Evolutionary conservation across 257 asterid species (phyloP), one percentile per base, ranked within the genome.

Genomic region (Rehmannia glutinosa): DNA sequence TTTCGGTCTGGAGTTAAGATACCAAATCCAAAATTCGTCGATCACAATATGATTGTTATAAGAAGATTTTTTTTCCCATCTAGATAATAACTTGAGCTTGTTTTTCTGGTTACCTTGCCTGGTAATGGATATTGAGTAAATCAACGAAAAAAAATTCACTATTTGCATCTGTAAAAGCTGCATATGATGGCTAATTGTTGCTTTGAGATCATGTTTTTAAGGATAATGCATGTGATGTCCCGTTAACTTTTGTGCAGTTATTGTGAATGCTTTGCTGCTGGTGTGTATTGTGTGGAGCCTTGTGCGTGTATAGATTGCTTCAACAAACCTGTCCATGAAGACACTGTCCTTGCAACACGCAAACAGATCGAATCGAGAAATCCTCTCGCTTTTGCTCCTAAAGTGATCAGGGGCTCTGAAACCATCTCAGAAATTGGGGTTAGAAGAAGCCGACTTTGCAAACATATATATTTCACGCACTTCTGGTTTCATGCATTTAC

Each of bases 191-290:
- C n/a, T n/a, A n/a, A n/a, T n/a, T n/a, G 8, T 17, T 20, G 39
- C 33, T 32, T 49, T 25, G n/a, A n/a, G n/a, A n/a, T 1, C n/a
- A 20, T 64, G 20, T 49, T 30, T 45, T 20, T n/a, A 32, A 38
- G 6, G 50, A 17, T 24, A 25, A 52, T 13, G 32, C 30, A 3
- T 33, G 1, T 46, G 32, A 56, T 38, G 9, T 42, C 19, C 11
- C 8, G 47, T 57, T 49, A 52, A 71, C 61, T 42, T 75, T 16
- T 38, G 12, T 80, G 80, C 90, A 93, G 99, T 73, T 93, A 93
- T 71, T 93, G 99, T 73, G 99, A 93, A 73, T 93, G 99, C 79
- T 93, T 93, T 77, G 99, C 97, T 60, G 97, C 99, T 58, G 99
- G 99, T 23, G 90, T 90, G 47, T 93, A 90, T 78, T 93, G 99